Evolutionary conservation across 441 rosid species (phyloP).

Genomic region (Pelargonium cotyledonis): DNA sequence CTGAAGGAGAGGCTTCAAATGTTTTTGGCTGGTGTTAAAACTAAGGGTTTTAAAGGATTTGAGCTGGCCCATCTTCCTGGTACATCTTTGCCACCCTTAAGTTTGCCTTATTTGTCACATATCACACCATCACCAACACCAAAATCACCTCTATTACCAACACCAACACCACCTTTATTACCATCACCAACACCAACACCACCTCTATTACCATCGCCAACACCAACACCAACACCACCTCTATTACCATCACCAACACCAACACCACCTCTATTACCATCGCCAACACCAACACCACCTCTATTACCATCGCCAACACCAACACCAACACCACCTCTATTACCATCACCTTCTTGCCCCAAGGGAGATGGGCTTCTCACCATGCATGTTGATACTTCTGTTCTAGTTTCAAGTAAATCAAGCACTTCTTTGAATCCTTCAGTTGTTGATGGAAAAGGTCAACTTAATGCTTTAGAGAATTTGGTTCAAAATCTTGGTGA

Average conservation of each 20-base stretch:
- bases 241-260: too few relatives aligned
- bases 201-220: too few relatives aligned
- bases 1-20: conserved; percentile 47
- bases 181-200: too few relatives aligned
- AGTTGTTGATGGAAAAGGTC: conserved; percentile 14
- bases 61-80: conserved; percentile 16
- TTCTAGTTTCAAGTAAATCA: conserved; percentile 17
- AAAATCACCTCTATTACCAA: too few relatives aligned
- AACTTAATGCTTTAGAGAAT: conserved; percentile 20
- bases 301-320: conserved; percentile 10
- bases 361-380: conserved; percentile 11
- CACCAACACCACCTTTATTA: not conserved
- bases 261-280: too few relatives aligned
- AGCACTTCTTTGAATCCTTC: conserved; percentile 18
- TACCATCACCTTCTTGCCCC: conserved; percentile 10
- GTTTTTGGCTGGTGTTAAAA: conserved; percentile 25
- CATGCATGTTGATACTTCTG: conserved; percentile 16
- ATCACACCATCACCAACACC: not conserved
- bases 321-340: conserved; percentile 16
- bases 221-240: not conserved
- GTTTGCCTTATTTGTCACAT: conserved; percentile 20
- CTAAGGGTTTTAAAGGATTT: conserved; percentile 16
- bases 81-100: conserved; percentile 13
- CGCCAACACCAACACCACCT: conserved; percentile 5
- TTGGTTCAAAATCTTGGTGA: conserved; percentile 31